Evolutionary conservation across 345 rosid genomes (phyloP), one percentile per base, ranked within the genome.

Genomic region (Eutrema yunnanense): DNA sequence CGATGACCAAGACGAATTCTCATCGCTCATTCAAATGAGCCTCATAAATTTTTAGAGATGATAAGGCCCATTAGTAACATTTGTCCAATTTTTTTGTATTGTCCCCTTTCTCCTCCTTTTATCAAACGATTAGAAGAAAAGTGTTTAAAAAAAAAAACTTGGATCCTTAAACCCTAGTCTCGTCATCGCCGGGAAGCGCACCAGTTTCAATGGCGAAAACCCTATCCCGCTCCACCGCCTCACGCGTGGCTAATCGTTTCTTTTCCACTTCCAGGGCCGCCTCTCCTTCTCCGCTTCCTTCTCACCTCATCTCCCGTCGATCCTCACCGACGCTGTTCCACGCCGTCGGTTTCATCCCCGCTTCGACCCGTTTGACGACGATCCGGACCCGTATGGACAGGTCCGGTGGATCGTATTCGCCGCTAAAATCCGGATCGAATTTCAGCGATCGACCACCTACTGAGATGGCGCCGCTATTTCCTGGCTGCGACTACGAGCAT

Each of bases 391-490:
- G 86, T 7, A 93, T 81, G 70, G 83, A 87, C 75, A 86, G 96
- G 41, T 69, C 94, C 2, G 97, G 97, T 1, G 65, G 74, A 10
- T 80, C 93, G 2, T 94, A 91, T 80, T 89, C 97, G 0, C 98
- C 98, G 0, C 81, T 95, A 47, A 95, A 92, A 67, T 88, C 96
- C 2, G 87, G 88, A 29, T 88, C 96, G 3, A 90, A 85, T 79
- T 88, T 84, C 82, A 88, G 93, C 70, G 92, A 95, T 81, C 85
- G 97, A 16, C 94, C 97, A 5, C 96, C 97, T 16, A 92, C 88
- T 19, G 96, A 95, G 59, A 92, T 89, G 97, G 87, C 92, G n/a
- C 96, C 97, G 36, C 92, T 92, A 13, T 95, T 92, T 59, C 93
- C 97, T 1, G 99, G 97, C 0, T 90, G 96, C 61, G 99, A 95